Base-by-base conservation (phyloP, 805 yeast genomes). In the Wickerhamiella musiphila region DNA sequence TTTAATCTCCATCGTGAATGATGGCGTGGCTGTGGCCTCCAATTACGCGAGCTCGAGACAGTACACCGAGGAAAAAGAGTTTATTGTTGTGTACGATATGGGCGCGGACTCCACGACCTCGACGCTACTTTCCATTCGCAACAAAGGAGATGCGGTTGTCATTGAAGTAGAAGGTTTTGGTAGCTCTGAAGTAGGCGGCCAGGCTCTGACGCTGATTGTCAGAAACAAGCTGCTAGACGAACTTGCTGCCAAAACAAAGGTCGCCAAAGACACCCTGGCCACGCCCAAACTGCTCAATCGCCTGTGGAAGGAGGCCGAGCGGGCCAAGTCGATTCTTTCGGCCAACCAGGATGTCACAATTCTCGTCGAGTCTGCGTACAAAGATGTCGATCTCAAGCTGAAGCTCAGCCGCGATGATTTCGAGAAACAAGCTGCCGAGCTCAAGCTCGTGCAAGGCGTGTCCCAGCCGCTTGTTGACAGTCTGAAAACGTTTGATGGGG, bases 21-120 rank as follows among this genome's bases (percentile, higher is more conserved):
- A 86, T 51, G 95, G 94, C 11, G 57, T 81, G n/a, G 90, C 96
- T 2, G 82, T 81, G 11, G 94, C 93, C 1, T 55, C 79, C 27
- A 79, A 82, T 47, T 84, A 70, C 51, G 79, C 81, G 2, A 62
- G 78, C 20, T 63, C 66, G 28, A 63, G 70, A 7, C 60, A 60
- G 19, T 66, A 66, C 38, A 45, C 47, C 9, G 52, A 51, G 3
- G 63, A 61, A 3, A 65, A 61, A 35, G 70, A 69, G 43, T 65
- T 70, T 46, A 78, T 78, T 48, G 49, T 82, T 31, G 66, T 90
- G 22, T 82, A 75, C 49, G 98, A 90, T 52, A 68, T 78, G 68
- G 98, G 98, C 29, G 86, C 94, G 4, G 93, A 93, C 1, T 74
- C 93, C 1, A 78, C 93, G 0, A 70, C 74, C 34, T 93, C 93